These are phyloP conservation scores for Sphaerobolus stellatus DNA, from an alignment of 1,284 basidiomycete species.

Conservation along the genomic window DNA sequence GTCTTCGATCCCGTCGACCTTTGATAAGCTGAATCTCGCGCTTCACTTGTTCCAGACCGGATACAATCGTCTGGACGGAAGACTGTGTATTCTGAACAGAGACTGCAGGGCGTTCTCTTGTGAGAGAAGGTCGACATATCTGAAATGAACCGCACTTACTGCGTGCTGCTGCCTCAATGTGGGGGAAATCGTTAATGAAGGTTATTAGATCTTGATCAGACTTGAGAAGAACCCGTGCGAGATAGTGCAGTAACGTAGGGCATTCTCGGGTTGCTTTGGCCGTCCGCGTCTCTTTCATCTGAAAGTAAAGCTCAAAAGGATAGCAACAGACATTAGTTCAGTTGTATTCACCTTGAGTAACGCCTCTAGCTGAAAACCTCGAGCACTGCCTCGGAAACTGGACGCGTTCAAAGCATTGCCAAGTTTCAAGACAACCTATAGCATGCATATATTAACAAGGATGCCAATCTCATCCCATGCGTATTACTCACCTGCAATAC, in stretches of 20 bases:
- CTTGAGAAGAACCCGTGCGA: slow-evolving; percentile 73
- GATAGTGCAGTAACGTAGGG: slow-evolving; percentile 84
- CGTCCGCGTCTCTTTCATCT: slow-evolving; percentile 86
- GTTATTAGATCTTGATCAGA: slow-evolving; percentile 64
- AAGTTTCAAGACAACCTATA: slow-evolving; percentile 67
- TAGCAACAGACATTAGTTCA: neutral
- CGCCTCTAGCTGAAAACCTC: slow-evolving; percentile 81
- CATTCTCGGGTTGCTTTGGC: slow-evolving; percentile 65
- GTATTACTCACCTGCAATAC: slow-evolving; percentile 58
- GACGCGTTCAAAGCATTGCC: slow-evolving; percentile 84
- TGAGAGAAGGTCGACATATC: neutral
- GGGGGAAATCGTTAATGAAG: slow-evolving; percentile 81
- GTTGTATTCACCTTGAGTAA: slow-evolving; percentile 66
- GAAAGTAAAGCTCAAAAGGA: slow-evolving; percentile 11
- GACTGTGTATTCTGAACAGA: slow-evolving; percentile 64
- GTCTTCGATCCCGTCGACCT: slow-evolving; percentile 27
- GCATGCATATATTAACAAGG: slow-evolving; percentile 4
- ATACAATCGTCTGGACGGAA: slow-evolving; percentile 56
- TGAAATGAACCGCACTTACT: slow-evolving; percentile 42
- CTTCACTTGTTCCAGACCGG: slow-evolving; percentile 58
- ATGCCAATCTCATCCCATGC: slow-evolving; percentile 12
- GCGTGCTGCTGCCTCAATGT: slow-evolving; percentile 79
- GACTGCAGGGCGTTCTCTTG: slow-evolving; percentile 44
- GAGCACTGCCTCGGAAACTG: slow-evolving; percentile 80
- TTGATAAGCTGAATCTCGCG: slow-evolving; percentile 53